A percentile compares a stretch with the other conserved stretches of the same genome.
Conservation (phyloP, 108 stramenopile species). For the Cyclotella atomus region DNA sequence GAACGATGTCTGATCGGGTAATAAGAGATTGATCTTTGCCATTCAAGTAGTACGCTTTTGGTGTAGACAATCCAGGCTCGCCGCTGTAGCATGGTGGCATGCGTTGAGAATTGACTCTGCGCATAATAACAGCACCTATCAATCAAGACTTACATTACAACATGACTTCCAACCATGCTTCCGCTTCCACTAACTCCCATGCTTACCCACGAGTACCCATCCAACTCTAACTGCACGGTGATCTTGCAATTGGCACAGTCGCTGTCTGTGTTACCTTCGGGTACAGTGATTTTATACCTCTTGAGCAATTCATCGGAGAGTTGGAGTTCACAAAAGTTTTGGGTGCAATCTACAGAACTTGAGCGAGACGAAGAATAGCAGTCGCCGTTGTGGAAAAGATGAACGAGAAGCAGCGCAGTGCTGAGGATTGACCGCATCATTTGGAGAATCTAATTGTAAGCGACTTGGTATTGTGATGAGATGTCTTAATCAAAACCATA, state of each 20-base stretch:
- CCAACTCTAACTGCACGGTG: constrained; percentile 23
- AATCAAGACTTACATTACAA: constrained; percentile 23
- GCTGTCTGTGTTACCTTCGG: constrained; percentile 8
- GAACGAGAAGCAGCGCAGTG: not conserved
- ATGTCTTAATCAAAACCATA: not conserved
- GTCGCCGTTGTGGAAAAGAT: not conserved
- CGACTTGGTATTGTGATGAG: no score
- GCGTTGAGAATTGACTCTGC: not conserved
- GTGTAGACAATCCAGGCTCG: constrained; percentile 14
- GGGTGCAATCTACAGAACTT: constrained; percentile 13
- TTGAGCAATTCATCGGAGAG: constrained; percentile 25
- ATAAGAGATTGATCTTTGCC: constrained; percentile 25
- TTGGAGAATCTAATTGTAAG: no score
- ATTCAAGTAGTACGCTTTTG: constrained; percentile 22
- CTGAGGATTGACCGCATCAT: not conserved
- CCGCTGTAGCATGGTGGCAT: not conserved
- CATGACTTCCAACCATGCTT: constrained; percentile 38
- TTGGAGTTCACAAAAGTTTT: constrained; percentile 7
- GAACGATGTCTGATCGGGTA: constrained; percentile 1
- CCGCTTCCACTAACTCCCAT: constrained; percentile 29
- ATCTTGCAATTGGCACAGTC: constrained; percentile 34
- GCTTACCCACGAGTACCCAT: constrained; percentile 41
- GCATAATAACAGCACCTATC: not conserved
- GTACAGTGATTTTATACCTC: constrained; percentile 32
- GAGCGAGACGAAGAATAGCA: not conserved